A percentile compares a stretch with the other conserved stretches of the same genome.
phyloP scores from a whole-genome alignment of 495 filamentous ascomycete genomes.

The Oidiodendron maius region DNA sequence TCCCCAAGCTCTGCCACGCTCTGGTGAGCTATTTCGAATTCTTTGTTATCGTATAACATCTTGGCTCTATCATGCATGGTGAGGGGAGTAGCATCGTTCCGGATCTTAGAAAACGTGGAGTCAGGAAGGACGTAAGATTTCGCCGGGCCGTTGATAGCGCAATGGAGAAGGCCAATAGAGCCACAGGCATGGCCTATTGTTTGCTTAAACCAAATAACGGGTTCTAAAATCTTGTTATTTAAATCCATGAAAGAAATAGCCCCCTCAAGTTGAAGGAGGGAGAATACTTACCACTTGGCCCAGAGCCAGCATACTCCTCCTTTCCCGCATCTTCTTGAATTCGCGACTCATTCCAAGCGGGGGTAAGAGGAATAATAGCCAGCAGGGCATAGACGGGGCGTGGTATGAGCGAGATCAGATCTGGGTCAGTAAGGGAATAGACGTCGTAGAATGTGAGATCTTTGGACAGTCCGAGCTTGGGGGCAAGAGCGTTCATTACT shows the following conservation, averaged over 20 bases:
- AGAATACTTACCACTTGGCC: no score
- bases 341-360: constrained; percentile 59
- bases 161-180: constrained; percentile 72
- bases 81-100: constrained; percentile 38
- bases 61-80: constrained; percentile 53
- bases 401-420: constrained; percentile 65
- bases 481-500: constrained; percentile 70
- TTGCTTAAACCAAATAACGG: constrained; percentile 78
- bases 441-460: constrained; percentile 62
- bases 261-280: no score
- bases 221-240: constrained; percentile 22
- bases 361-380: constrained; percentile 72
- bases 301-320: constrained; percentile 24
- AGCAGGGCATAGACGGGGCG: constrained; percentile 75
- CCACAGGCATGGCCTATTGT: constrained; percentile 84
- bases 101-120: constrained; percentile 41
- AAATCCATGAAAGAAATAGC: no score
- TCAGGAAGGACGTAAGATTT: constrained; percentile 34
- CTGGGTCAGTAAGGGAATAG: constrained; percentile 17
- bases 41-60: constrained; percentile 62
- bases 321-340: constrained; percentile 42
- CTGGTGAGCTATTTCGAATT: constrained; percentile 64
- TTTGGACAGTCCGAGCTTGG: constrained; percentile 63
- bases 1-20: constrained; percentile 63
- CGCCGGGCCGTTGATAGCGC: constrained; percentile 56